Evolutionary conservation across 176 grass and related monocot species (phyloP), one percentile per base, ranked within the genome.

Genomic region (Dactylis glomerata): DNA sequence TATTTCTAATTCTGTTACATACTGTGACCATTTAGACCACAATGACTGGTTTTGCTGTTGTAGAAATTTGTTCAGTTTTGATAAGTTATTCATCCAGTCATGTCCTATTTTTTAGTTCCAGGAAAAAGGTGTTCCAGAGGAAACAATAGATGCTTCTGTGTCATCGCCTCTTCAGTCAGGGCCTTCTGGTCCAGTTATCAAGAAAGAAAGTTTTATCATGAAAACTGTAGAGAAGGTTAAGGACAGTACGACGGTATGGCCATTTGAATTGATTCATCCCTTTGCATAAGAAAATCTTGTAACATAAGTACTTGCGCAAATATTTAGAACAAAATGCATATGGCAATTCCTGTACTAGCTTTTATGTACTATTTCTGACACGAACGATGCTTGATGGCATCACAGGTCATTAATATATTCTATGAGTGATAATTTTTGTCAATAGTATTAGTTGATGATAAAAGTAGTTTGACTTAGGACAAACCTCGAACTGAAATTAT

Each of bases 201-300:
- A 86, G 88, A 96, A 94, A 78, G 88, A 96, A 67, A 87, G 91
- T 89, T 66, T 99, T 47, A 83, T 99, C 84, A 88, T 92, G 77
- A 99, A 99, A 84, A 96, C 91, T 59, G 81, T 99, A 42, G 89
- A 96, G 79, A 99, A 99, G 61, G 84, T 99, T 66, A 96, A 99
- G 75, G 93, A 94, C 70, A 94, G 91, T 44, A 94, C 93, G 1
- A 94, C 93, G 86, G 97, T 99, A 94, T 66, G 78, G 2, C 47
- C 26, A 64, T 82, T 79, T 45, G 52, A 37, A 73, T 84, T 26
- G 59, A 75, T 32, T 81, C 45, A 61, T 73, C 49, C 16, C 3
- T 31, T 84, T 81, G 63, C 34, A 62, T 87, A 78, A 83, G 40
- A 58, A 88, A 58, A 24, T 24, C 14, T 5, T 80, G n/a, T 64